Conservation (phyloP, 2,329 filamentous ascomycete genomes). For the Trichoderma koningii region DNA sequence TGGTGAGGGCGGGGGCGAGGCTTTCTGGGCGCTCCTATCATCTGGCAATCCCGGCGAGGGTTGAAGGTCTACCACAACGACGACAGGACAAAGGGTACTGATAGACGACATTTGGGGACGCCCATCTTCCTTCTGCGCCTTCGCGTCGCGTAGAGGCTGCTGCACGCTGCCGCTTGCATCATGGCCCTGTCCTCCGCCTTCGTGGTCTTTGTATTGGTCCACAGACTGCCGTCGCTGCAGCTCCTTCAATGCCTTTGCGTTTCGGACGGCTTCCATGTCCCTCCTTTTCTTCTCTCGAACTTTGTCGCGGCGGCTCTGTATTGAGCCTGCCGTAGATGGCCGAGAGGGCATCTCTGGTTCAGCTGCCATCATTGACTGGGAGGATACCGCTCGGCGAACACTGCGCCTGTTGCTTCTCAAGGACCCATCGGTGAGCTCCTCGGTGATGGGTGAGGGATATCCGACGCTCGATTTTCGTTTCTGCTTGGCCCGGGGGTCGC, state of each 20-base stretch:
- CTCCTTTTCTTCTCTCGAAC: slow-evolving; percentile 46
- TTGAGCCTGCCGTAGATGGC: slow-evolving; percentile 31
- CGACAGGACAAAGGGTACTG: slow-evolving; percentile 41
- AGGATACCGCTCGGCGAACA: slow-evolving; percentile 26
- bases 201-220: not conserved
- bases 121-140: not conserved
- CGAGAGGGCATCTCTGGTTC: slow-evolving; percentile 26
- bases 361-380: slow-evolving; percentile 30
- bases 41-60: slow-evolving; percentile 32
- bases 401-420: not conserved
- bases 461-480: not conserved
- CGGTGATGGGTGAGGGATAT: slow-evolving; percentile 22
- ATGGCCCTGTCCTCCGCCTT: not conserved
- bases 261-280: slow-evolving; percentile 41
- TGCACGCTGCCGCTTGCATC: not conserved
- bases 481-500: not conserved
- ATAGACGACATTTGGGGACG: not conserved
- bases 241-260: slow-evolving; percentile 31
- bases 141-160: too few relatives aligned
- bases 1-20: slow-evolving; percentile 26
- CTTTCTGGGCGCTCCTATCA: slow-evolving; percentile 27
- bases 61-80: slow-evolving; percentile 45
- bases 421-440: slow-evolving; percentile 6
- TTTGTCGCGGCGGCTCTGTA: slow-evolving; percentile 41
- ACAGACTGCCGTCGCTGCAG: not conserved